These are phyloP conservation scores for Trypethelium eluteriae DNA, from an alignment of 495 filamentous ascomycete genomes.

Conservation along the genomic window DNA sequence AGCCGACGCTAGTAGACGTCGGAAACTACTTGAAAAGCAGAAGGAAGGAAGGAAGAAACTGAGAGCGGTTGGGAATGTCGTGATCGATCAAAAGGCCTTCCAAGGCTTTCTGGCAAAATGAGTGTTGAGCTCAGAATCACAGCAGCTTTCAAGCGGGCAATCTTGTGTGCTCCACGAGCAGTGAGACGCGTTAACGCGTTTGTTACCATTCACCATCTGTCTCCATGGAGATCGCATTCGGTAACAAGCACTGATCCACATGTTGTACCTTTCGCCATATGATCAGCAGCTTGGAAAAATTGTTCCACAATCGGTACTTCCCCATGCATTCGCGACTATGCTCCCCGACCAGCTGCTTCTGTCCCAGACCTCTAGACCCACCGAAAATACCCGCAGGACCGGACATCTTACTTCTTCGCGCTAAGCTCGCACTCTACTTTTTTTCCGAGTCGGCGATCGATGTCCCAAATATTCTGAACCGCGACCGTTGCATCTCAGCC, in stretches of 20 bases:
- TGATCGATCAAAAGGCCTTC: constrained; percentile 90
- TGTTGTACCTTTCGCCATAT: too few relatives aligned
- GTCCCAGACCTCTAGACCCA: neutral
- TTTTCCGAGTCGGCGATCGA: neutral
- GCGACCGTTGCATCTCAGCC: neutral
- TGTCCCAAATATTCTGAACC: neutral
- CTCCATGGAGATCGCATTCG: too few relatives aligned
- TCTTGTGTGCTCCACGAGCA: neutral
- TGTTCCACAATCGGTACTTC: neutral
- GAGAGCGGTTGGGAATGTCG: constrained; percentile 64
- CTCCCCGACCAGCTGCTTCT: neutral
- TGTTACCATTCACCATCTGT: neutral
- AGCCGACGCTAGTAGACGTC: constrained; percentile 69
- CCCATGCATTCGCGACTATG: neutral
- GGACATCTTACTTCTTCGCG: neutral
- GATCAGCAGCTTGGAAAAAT: too few relatives aligned
- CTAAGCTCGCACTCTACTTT: neutral
- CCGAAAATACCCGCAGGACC: neutral
- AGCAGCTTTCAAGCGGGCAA: too few relatives aligned
- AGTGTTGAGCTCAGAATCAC: neutral
- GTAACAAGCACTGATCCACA: too few relatives aligned
- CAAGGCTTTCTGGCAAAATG: constrained; percentile 75
- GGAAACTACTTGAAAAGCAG: constrained; percentile 91
- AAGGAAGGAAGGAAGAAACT: constrained; percentile 92
- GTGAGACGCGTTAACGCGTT: neutral